Evolutionary conservation across 306 rosid species (phyloP).

Genomic region (Lathyrus aphaca): DNA sequence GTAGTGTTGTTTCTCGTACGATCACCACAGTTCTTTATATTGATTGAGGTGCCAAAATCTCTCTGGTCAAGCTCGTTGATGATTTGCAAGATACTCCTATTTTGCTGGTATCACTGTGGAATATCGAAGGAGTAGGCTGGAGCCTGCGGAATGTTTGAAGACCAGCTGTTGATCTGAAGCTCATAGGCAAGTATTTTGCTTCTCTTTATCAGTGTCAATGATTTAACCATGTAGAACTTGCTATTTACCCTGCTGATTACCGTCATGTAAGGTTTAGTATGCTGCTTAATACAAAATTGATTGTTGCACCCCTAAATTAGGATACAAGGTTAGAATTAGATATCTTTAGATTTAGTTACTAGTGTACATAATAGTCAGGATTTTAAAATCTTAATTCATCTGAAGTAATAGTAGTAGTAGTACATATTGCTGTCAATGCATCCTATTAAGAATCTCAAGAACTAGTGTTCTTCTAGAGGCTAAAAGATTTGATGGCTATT

Average conservation of each 20-base stretch:
- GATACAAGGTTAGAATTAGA: constrained; percentile 23
- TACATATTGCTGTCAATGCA: constrained; percentile 24
- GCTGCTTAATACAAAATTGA: constrained; percentile 42
- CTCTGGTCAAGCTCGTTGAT: constrained; percentile 38
- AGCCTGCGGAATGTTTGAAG: constrained; percentile 43
- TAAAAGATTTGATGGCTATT: constrained; percentile 12
- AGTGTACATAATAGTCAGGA: constrained; percentile 18
- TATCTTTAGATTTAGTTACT: constrained; percentile 38
- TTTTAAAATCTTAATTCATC: constrained; percentile 23
- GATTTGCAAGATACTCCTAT: constrained; percentile 36
- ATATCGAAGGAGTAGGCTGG: constrained; percentile 48
- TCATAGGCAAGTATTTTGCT: constrained; percentile 76
- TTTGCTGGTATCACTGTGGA: constrained; percentile 43
- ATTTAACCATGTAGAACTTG: constrained; percentile 50
- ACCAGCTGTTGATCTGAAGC: constrained; percentile 52
- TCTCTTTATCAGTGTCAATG: constrained; percentile 50
- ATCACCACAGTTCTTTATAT: constrained; percentile 21
- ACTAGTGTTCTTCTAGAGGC: constrained; percentile 19
- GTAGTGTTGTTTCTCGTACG: constrained; percentile 40
- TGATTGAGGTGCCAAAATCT: constrained; percentile 25
- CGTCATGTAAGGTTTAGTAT: constrained; percentile 45
- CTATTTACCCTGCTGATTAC: constrained; percentile 50
- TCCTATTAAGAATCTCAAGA: constrained; percentile 26
- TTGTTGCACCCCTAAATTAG: constrained; percentile 43
- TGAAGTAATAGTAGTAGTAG: not conserved